Evolutionary conservation across 495 filamentous ascomycete genomes (phyloP).

Genomic region (Cairneyella variabilis): DNA sequence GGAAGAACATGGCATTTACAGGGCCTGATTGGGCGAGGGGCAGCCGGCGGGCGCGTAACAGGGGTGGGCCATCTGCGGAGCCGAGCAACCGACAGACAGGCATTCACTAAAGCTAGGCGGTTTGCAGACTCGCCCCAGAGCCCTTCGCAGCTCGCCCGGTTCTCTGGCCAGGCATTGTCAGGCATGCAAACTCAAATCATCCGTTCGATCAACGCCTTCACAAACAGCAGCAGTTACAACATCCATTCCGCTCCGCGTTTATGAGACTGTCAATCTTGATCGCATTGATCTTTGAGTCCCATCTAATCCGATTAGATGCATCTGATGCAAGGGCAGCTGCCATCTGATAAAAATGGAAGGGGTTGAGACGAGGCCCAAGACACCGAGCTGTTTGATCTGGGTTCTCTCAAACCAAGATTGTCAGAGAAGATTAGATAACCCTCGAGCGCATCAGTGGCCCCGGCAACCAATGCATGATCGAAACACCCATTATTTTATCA

Average conservation of each 20-base stretch:
- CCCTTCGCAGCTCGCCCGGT: no score
- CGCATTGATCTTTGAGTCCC: slow-evolving; percentile 7
- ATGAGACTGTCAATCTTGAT: no score
- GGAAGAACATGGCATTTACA: background rate
- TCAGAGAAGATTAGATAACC: slow-evolving; percentile 16
- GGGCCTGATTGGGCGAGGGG: no score
- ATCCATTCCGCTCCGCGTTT: no score
- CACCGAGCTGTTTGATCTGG: slow-evolving; percentile 12
- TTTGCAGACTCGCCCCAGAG: no score
- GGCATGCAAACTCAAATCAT: no score
- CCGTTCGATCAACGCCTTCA: background rate
- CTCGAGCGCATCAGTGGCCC: background rate
- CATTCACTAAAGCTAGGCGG: no score
- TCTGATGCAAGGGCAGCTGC: slow-evolving; percentile 4
- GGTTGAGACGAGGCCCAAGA: slow-evolving; percentile 19
- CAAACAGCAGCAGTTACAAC: slow-evolving; percentile 2
- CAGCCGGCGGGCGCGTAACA: no score
- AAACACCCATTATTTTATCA: background rate
- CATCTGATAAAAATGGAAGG: slow-evolving; percentile 11
- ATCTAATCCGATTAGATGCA: slow-evolving; percentile 7
- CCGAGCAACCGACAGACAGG: no score
- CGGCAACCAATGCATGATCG: no score
- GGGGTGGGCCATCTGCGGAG: no score
- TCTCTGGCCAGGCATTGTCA: no score
- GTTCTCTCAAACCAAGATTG: slow-evolving; percentile 12